Evolutionary conservation across 2,329 filamentous ascomycete species (phyloP), one percentile per base, ranked within the genome.

Genomic region (Furcasterigmium furcatum): DNA sequence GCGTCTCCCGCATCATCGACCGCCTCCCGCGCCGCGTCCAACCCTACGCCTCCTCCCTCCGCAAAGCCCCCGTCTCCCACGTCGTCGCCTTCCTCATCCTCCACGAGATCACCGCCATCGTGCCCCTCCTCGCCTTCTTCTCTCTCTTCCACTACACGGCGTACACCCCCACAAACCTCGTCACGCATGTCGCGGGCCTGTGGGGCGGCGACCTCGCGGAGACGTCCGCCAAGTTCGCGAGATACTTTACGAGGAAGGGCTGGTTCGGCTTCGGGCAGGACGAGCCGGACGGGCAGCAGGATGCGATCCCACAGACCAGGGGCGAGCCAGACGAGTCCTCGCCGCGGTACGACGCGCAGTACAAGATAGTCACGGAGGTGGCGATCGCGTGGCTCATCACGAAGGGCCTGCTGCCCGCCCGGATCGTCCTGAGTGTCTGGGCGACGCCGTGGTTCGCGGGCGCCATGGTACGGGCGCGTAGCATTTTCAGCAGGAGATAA

Each of bases 361-460:
- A 82, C 57, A 75, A 72, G 51, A 68, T 84, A n/a, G 68, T 82
- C 5, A 68, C 83, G 1, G 81, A 85, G 64, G 80, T 97, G 52
- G 94, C 89, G 20, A 86, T 94, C 18, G 91, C 94, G 5, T 99
- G 94, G 72, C 87, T 90, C 1, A 79, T 96, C 51, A 95, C 90
- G 1, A 99, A 99, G 69, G 83, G 82, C 14, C 60, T 97, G 47
- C 64, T 99, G 52, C 90, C 94, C 1, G 58, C 88, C 12, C 78
- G 94, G 54, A 79, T 99, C 50, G 70, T 85, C 21, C 66, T 82
- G 7, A 96, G 91, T 67, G 77, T 95, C 4, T 95, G 88, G 89
- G 86, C 80, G 13, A 96, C 94, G 39, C 94, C 94, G 4, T 95
- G 89, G 87, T 95, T 97, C 73, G 91, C 91, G 2, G 78, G 84